Conservation (phyloP, 306 rosid genomes). For the Corylus avellana region DNA sequence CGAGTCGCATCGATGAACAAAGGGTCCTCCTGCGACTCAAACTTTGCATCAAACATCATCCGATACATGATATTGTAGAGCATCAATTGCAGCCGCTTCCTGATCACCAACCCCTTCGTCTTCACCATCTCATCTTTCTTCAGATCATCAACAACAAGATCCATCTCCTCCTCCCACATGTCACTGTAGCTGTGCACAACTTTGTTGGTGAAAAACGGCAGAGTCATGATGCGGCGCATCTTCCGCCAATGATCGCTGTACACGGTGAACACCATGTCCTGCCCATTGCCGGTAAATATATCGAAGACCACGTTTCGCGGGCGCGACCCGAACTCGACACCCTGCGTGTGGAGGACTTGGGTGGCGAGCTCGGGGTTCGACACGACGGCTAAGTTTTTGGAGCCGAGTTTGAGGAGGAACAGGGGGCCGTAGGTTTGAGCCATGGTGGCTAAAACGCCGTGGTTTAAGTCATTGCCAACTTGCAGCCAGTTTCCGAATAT, state of each 20-base stretch:
- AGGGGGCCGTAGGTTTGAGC: constrained; percentile 62
- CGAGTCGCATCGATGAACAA: constrained; percentile 69
- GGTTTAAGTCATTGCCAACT: constrained; percentile 82
- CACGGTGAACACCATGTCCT: constrained; percentile 82
- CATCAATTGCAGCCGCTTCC: constrained; percentile 71
- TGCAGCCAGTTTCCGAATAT: constrained; percentile 86
- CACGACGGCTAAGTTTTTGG: constrained; percentile 66
- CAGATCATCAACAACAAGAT: constrained; percentile 62
- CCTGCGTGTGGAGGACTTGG: constrained; percentile 79
- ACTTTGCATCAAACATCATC: constrained; percentile 86
- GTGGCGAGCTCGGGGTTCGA: constrained; percentile 66
- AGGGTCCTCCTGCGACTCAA: constrained; percentile 78
- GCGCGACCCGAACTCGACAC: constrained; percentile 74
- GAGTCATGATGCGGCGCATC: constrained; percentile 81
- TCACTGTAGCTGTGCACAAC: constrained; percentile 66
- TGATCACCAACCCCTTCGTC: constrained; percentile 57
- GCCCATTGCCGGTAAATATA: constrained; percentile 79
- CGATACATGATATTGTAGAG: constrained; percentile 77
- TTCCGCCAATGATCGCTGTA: constrained; percentile 90
- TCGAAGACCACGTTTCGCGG: constrained; percentile 75
- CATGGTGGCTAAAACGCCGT: constrained; percentile 63
- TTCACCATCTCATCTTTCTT: constrained; percentile 33
- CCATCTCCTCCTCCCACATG: constrained; percentile 90
- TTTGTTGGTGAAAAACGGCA: constrained; percentile 85
- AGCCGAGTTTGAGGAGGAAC: constrained; percentile 73